Base-by-base conservation (phyloP, 1,139 yeast species). In the Arxiozyma slooffiae region DNA sequence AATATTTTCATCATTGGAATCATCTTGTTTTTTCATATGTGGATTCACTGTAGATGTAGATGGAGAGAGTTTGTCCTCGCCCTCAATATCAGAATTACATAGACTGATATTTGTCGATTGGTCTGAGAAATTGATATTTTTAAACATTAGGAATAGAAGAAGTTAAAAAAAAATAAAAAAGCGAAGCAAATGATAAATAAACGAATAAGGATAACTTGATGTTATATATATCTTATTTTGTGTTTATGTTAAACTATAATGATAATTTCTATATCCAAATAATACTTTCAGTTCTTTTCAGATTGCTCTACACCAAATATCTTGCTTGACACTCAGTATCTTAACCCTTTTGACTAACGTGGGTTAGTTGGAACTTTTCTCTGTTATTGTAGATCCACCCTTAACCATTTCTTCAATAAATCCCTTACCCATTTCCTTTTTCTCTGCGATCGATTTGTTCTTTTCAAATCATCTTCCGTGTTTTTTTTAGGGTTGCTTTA, bases 71-170 rank as follows among this genome's bases (percentile, higher is more conserved):
- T 41, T 41, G n/a, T 38, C 41, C 16, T 42, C 40, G 7, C 36
- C 17, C 18, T 46, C 48, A 41, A 9, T 41, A 21, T 46, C 51
- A 1, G 53, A 51, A 38, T 47, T 51, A 24, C 41, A 51, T 2
- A 51, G 51, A 16, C 47, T 48, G 3, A 30, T 21, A 22, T 38
- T 39, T 8, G 38, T 17, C 1, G 45, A 42, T 18, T 37, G 16
- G 6, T 42, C 45, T 21, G 48, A 46, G 39, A 46, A 51, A 38
- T 46, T 41, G 23, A 51, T 46, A 18, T 51, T 51, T 36, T 51
- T 51, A 26, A 51, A 51, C 53, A 51, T 51, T 14, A 7, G 16
- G 7, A 18, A 24, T 16, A 17, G 9, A 18, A 17, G 23, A 20
- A 21, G 17, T 22, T 34, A 34, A 14, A 23, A 30, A 30, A 14